phyloP scores from a whole-genome alignment of 768 basidiomycete genomes.

The Phanerochaete sordida region DNA sequence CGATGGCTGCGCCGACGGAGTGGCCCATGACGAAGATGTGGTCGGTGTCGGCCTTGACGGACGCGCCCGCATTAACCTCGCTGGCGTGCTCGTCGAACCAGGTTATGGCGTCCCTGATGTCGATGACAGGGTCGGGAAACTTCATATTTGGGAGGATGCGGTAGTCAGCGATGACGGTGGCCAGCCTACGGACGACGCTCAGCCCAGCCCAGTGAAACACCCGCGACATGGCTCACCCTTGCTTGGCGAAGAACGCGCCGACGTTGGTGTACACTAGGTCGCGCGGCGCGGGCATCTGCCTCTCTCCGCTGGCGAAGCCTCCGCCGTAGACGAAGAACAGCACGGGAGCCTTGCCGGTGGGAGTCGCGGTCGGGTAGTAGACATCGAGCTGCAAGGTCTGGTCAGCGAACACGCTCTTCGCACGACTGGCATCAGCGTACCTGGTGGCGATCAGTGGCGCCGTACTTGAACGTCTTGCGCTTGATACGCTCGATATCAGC shows the following conservation, averaged over 20 bases:
- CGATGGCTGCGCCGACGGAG: constrained; percentile 57
- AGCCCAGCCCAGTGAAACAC: neutral
- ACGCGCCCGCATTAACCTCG: constrained; percentile 9
- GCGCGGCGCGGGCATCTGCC: constrained; percentile 42
- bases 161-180: constrained; percentile 69
- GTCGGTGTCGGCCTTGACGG: constrained; percentile 34
- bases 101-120: constrained; percentile 55
- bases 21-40: constrained; percentile 52
- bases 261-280: constrained; percentile 54
- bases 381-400: constrained; percentile 51
- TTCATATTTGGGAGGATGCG: constrained; percentile 53
- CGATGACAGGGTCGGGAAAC: constrained; percentile 55
- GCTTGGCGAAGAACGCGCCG: constrained; percentile 57
- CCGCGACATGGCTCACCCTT: constrained; percentile 30
- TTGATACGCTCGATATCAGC: constrained; percentile 45
- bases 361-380: constrained; percentile 46
- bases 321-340: constrained; percentile 69
- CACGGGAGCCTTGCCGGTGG: constrained; percentile 37
- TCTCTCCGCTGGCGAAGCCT: constrained; percentile 51
- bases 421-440: too few species aligned
- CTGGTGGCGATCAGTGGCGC: constrained; percentile 47
- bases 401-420: too few species aligned
- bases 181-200: constrained; percentile 27
- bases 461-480: constrained; percentile 55
- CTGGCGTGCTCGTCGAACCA: constrained; percentile 44